A percentile compares a stretch with the other conserved stretches of the same genome.
These are phyloP conservation scores for Trichoderma virens DNA, from an alignment of 495 filamentous ascomycete genomes.

Conservation along the genomic window DNA sequence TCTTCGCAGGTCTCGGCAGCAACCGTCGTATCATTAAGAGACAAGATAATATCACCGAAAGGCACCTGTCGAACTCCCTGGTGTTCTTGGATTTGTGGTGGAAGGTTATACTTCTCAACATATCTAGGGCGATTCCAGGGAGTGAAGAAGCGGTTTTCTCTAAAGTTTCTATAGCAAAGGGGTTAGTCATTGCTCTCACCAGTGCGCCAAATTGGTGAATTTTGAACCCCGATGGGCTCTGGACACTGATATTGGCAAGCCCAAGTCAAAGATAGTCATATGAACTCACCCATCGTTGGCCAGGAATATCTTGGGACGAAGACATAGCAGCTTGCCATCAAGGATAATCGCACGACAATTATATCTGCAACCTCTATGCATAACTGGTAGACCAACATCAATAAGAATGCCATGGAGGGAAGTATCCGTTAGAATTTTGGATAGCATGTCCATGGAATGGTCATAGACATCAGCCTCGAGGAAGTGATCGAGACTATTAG, in stretches of 20 bases:
- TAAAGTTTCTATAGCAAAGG: conserved; percentile 10
- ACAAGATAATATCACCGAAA: conserved; percentile 72
- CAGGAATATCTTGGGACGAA: conserved; percentile 74
- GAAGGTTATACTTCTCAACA: conserved; percentile 67
- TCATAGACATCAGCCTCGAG: conserved; percentile 33
- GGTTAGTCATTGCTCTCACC: background rate
- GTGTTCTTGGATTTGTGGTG: conserved; percentile 52
- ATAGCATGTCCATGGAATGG: conserved; percentile 33
- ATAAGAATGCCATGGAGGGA: conserved; percentile 69
- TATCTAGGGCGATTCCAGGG: conserved; percentile 36
- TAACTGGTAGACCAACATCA: conserved; percentile 65
- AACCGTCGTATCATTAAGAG: conserved; percentile 62
- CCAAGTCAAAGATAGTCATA: background rate
- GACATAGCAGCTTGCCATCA: conserved; percentile 61
- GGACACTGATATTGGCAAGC: background rate
- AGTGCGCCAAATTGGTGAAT: background rate
- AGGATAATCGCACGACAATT: conserved; percentile 67
- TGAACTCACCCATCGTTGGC: background rate
- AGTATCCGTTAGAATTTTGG: conserved; percentile 42
- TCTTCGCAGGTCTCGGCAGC: conserved; percentile 76
- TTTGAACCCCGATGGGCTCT: background rate
- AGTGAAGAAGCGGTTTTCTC: conserved; percentile 60
- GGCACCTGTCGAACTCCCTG: conserved; percentile 54
- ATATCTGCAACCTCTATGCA: conserved; percentile 60
- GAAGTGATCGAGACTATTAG: conserved; percentile 41